Base-by-base conservation (phyloP, 1,284 basidiomycete species). In the Cryptococcus wingfieldii region DNA sequence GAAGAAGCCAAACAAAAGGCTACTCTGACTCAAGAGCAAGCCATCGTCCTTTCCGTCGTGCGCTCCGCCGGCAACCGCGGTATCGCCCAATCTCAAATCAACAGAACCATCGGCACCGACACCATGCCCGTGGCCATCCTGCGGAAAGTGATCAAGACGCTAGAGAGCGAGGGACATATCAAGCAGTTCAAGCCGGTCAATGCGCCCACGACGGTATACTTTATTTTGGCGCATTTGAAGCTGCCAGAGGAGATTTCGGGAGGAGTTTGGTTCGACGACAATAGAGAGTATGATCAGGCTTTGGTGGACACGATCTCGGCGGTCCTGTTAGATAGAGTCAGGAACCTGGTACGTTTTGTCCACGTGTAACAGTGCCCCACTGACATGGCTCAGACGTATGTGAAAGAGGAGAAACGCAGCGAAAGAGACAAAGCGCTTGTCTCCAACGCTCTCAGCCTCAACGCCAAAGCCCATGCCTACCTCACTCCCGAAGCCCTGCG, bases 211-310 rank as follows among this genome's bases (percentile, higher is more conserved):
- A 65, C 70, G 49, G 62, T 67, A 8, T 61, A 72, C 38, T 77
- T 72, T 56, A 68, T 75, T 37, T 47, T 71, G 39, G 55, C 67
- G 0, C 60, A 71, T 39, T 50, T 72, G 31, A 70, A 65, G 41
- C 75, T 74, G 5, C 69, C 74, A 13, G 72, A 73, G 58, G 72
- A 75, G 37, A 59, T 77, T 44, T 65, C 70, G 1, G 76, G 76
- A 38, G 76, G 76, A 25, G 66, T 76, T 3, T 77, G 74, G 72
- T 77, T 74, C 51, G 68, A 74, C 47, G 67, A 69, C 38, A 69
- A 66, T 53, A 71, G 72, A 51, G 74, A 74, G 49, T 74, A 75
- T 46, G 75, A 77, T 58, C 64, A 69, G 12, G 59, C 59, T 31
- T 62, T 77, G 23, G 75, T 77, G 39, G 62, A 71, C 46, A 57